Conservation (phyloP, 2,329 filamentous ascomycete genomes). For the Pseudogymnoascus verrucosus region DNA sequence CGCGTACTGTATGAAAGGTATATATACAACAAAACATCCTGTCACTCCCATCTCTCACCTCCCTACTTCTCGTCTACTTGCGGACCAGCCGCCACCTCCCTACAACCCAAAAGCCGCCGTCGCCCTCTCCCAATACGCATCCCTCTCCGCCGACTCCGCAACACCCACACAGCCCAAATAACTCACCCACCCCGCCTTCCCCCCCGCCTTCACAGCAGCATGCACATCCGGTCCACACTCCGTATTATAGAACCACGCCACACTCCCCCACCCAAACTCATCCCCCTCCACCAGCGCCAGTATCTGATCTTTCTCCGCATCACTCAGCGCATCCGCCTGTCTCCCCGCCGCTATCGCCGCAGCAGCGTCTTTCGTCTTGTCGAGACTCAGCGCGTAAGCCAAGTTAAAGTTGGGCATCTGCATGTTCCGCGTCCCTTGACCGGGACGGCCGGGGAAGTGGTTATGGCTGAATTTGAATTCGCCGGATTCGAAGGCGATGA, state of each 20-base stretch:
- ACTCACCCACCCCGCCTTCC: slow-evolving; percentile 39
- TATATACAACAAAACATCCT: background rate
- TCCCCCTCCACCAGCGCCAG: slow-evolving; percentile 43
- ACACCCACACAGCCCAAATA: slow-evolving; percentile 51
- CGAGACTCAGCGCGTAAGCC: slow-evolving; percentile 40
- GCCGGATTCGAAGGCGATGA: slow-evolving; percentile 53
- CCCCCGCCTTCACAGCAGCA: slow-evolving; percentile 33
- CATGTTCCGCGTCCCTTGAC: slow-evolving; percentile 60
- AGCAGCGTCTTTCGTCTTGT: slow-evolving; percentile 33
- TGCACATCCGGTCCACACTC: slow-evolving; percentile 42
- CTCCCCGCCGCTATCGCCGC: slow-evolving; percentile 20
- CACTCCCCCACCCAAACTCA: slow-evolving; percentile 47
- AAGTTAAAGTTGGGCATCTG: slow-evolving; percentile 47
- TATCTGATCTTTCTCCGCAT: slow-evolving; percentile 34
- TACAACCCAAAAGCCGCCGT: slow-evolving; percentile 31
- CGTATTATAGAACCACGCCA: slow-evolving; percentile 52
- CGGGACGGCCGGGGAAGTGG: slow-evolving; percentile 44
- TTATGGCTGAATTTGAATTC: slow-evolving; percentile 57
- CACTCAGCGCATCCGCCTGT: slow-evolving; percentile 21
- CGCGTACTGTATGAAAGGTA: background rate
- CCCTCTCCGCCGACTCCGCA: slow-evolving; percentile 36
- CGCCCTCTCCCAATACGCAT: slow-evolving; percentile 42
- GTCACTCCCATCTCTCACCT: background rate
- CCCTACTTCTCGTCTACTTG: background rate
- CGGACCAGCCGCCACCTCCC: slow-evolving; percentile 1